Base-by-base conservation (phyloP, 2,329 filamentous ascomycete genomes). In the Dactylonectria estremocensis region DNA sequence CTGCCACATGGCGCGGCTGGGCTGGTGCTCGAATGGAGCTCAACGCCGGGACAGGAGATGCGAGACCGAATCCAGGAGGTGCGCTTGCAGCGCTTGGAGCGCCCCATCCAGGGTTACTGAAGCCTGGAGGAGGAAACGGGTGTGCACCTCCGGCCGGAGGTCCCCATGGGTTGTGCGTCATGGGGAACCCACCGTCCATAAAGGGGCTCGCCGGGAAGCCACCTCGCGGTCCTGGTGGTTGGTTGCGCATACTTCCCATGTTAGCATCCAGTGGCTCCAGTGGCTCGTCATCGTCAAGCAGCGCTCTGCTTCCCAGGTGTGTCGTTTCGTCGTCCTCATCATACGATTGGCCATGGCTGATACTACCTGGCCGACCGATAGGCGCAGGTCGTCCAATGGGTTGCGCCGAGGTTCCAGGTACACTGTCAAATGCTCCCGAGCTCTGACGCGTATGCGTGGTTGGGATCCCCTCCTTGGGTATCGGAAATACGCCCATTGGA, bases 251-350 rank as follows among this genome's bases (percentile, higher is more conserved):
- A 74, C 81, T 78, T 22, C 77, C 73, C 1, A 72, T 63, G 53
- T 76, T 76, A 24, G 77, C 80, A 20, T 72, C 61, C 6, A 28
- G 24, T 28, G 24, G 24, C 24, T 80, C 78, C 37, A 85, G 83
- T 69, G 81, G 88, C 77, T 85, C 92, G 81, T 85, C 93, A 77
- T 97, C 95, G 68, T 92, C 92, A 53, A 98, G 85, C 13, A 99
- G 85, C 13, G 95, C 96, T 74, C 94, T 95, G 80, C 95, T 98
- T 13, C 96, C 96, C 28, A 99, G 86, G 74, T 96, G 95, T 68
- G 92, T 89, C 69, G 91, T 92, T 61, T 93, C 89, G 62, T 95
- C 94, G 20, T 94, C 84, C 63, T 92, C 90, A 31, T 84, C 85
- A 54, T 74, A 75, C 56, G 83, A 83, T 50, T 85, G 86, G 14